A percentile compares a stretch with the other conserved stretches of the same genome.
Evolutionary conservation across 768 basidiomycete genomes (phyloP).

Genomic region (Leccinum subtestaceum): DNA sequence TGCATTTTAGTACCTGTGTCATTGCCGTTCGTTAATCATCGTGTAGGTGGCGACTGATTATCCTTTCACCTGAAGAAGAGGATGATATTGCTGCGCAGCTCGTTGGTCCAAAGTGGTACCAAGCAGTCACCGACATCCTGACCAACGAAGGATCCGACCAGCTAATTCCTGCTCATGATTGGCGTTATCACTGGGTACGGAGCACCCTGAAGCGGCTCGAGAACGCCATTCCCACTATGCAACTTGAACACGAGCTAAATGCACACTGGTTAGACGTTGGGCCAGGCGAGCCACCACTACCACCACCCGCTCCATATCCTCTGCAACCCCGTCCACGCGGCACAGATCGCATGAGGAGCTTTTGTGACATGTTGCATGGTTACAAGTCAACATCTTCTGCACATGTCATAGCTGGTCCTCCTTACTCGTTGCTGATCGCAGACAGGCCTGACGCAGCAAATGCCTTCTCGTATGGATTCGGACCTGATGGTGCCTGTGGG

Average conservation of each 20-base stretch:
- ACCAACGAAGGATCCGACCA: constrained; percentile 57
- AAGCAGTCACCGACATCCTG: constrained; percentile 77
- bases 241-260: constrained; percentile 53
- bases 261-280: constrained; percentile 55
- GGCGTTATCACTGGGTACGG: constrained; percentile 88
- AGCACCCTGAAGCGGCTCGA: constrained; percentile 79
- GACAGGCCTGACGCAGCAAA: constrained; percentile 82
- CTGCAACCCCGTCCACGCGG: constrained; percentile 80
- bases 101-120: constrained; percentile 83
- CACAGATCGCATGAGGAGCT: constrained; percentile 62
- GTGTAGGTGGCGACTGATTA: constrained; percentile 77
- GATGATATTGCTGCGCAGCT: constrained; percentile 83
- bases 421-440: constrained; percentile 87
- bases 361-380: constrained; percentile 50
- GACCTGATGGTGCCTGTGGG: constrained; percentile 86
- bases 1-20: constrained; percentile 1
- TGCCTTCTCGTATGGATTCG: constrained; percentile 96
- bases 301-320: constrained; percentile 81
- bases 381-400: constrained; percentile 42
- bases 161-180: constrained; percentile 74
- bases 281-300: constrained; percentile 55
- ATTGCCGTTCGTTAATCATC: constrained; percentile 4
- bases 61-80: constrained; percentile 91
- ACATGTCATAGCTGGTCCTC: constrained; percentile 71
- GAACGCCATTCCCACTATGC: constrained; percentile 63